Percentiles rank a stretch among this genome's conserved stretches.
phyloP scores from a whole-genome alignment of 495 filamentous ascomycete species.

The Penicillium atrosanguineum region DNA sequence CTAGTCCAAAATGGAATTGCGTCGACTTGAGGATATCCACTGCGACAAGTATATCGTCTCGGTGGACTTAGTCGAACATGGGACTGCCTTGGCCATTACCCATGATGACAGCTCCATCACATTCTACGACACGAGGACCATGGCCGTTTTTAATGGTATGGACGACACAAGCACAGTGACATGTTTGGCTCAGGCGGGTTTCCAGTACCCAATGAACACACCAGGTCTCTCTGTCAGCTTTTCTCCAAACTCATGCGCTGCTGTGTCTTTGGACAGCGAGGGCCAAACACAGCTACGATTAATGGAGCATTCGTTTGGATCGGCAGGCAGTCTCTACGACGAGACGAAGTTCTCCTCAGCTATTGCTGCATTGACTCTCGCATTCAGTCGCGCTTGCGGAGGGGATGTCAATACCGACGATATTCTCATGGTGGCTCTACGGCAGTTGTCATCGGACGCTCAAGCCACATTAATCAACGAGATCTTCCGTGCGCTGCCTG shows the following conservation, averaged over 20 bases:
- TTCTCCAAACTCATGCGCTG: conserved; percentile 71
- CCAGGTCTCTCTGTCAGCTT: conserved; percentile 60
- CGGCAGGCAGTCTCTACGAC: conserved; percentile 36
- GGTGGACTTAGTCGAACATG: conserved; percentile 61
- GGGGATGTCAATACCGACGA: conserved; percentile 68
- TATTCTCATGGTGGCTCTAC: conserved; percentile 60
- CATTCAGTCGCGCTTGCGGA: conserved; percentile 55
- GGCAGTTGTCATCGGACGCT: conserved; percentile 45
- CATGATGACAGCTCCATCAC: conserved; percentile 76
- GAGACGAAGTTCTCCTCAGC: conserved; percentile 53
- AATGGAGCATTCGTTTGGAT: conserved; percentile 53
- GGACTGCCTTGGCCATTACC: conserved; percentile 63
- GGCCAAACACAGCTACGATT: conserved; percentile 60
- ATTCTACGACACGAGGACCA: conserved; percentile 69
- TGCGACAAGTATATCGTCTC: conserved; percentile 68
- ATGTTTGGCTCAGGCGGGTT: conserved; percentile 69
- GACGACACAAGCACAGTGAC: conserved; percentile 62
- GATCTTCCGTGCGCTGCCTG: conserved; percentile 61
- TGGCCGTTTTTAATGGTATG: conserved; percentile 61
- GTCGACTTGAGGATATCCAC: conserved; percentile 61
- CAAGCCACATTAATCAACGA: conserved; percentile 58
- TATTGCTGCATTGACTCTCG: conserved; percentile 57
- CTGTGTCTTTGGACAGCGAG: conserved; percentile 63
- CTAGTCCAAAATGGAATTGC: conserved; percentile 60
- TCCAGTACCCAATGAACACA: conserved; percentile 52